phyloP scores from a whole-genome alignment of 1,284 basidiomycete species.

The Sporisorium sorghi region DNA sequence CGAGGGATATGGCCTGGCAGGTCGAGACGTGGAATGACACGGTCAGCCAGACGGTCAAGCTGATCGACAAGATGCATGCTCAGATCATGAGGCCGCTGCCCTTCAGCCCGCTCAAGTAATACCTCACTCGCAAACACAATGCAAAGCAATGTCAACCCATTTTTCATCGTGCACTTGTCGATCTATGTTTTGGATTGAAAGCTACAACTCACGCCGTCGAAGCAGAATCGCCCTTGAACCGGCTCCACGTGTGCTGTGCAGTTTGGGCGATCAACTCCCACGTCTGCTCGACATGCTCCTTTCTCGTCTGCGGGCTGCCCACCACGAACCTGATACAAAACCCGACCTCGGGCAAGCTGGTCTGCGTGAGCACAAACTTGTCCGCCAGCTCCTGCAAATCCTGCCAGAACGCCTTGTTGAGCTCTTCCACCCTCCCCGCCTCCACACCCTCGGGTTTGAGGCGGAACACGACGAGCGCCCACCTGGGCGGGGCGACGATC shows the following conservation, averaged over 20 bases:
- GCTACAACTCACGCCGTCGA: not conserved
- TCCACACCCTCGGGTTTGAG: conserved; percentile 21
- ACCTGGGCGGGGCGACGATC: conserved; percentile 56
- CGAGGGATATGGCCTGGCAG: conserved; percentile 66
- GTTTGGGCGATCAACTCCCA: conserved; percentile 39
- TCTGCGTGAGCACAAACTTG: conserved; percentile 62
- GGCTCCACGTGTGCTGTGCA: conserved; percentile 22
- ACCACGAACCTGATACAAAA: conserved; percentile 61
- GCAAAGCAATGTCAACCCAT: conserved; percentile 1
- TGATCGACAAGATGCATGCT: conserved; percentile 68
- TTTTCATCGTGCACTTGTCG: not conserved
- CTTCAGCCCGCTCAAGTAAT: conserved; percentile 52
- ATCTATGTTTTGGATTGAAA: too few relatives aligned
- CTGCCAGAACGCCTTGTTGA: conserved; percentile 55
- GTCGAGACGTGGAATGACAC: conserved; percentile 68
- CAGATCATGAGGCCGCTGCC: conserved; percentile 65
- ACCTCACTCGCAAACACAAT: not conserved
- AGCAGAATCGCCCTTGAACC: conserved; percentile 3
- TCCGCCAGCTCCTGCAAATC: conserved; percentile 35
- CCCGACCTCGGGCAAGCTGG: conserved; percentile 60
- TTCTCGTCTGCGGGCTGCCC: conserved; percentile 50
- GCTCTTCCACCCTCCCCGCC: conserved; percentile 34
- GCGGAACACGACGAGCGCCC: conserved; percentile 63
- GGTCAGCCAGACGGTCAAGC: conserved; percentile 65
- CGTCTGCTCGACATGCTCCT: conserved; percentile 52